These are phyloP conservation scores for Colletotrichum lini DNA, from an alignment of 2,329 filamentous ascomycete species.

Conservation along the genomic window DNA sequence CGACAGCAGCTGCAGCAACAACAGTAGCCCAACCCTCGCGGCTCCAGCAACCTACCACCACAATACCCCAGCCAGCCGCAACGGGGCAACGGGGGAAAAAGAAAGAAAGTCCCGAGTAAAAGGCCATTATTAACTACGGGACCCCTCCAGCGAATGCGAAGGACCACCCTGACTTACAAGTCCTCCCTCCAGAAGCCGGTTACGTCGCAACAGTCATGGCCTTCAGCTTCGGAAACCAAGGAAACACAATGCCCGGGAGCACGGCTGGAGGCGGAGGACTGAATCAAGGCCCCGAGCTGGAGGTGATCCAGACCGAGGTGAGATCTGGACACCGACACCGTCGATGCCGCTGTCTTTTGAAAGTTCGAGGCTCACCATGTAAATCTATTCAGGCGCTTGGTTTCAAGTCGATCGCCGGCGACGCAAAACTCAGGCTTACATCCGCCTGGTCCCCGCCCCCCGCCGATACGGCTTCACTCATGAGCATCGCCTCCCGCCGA, in stretches of 20 bases:
- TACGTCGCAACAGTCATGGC: constrained; percentile 69
- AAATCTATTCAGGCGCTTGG: constrained; percentile 73
- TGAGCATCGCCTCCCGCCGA: constrained; percentile 84
- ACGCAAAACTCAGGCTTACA: constrained; percentile 86
- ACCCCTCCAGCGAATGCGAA: constrained; percentile 45
- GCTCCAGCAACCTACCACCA: constrained; percentile 10
- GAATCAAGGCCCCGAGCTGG: constrained; percentile 74
- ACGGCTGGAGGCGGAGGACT: constrained; percentile 56
- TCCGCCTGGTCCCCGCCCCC: constrained; percentile 84
- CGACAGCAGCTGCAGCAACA: constrained; percentile 23
- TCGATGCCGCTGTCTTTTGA: constrained; percentile 34
- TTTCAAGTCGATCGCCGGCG: constrained; percentile 84
- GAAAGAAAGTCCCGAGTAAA: background rate
- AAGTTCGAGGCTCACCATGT: constrained; percentile 41
- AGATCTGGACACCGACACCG: constrained; percentile 46
- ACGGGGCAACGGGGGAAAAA: constrained; percentile 2
- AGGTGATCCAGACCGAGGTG: constrained; percentile 88
- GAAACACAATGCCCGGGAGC: constrained; percentile 59
- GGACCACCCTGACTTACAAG: constrained; percentile 47
- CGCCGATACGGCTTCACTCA: constrained; percentile 82
- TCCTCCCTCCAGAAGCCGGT: constrained; percentile 47
- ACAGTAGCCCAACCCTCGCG: constrained; percentile 3
- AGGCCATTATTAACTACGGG: constrained; percentile 26
- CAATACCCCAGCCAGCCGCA: constrained; percentile 8
- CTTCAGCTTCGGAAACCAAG: constrained; percentile 71